These are phyloP conservation scores for Nicotiana sylvestris DNA, from an alignment of 257 asterid genomes.

Conservation along the genomic window DNA sequence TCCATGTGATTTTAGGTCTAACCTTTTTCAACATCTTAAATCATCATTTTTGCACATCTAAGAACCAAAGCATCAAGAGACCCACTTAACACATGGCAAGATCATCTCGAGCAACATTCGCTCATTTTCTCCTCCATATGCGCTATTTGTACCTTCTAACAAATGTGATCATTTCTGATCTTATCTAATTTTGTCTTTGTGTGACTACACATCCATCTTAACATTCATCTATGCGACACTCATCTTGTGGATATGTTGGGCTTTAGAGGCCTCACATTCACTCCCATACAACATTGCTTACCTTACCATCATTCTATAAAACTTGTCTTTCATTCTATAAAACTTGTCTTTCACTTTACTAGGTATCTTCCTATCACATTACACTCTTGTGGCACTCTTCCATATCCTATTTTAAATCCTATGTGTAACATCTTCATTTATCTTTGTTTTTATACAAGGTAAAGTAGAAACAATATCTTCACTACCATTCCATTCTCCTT, in stretches of 20 bases:
- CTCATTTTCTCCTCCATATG: neutral
- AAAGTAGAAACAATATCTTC: neutral
- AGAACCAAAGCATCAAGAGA: neutral
- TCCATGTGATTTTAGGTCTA: neutral
- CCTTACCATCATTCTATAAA: neutral
- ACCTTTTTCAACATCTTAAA: neutral
- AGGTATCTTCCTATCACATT: neutral
- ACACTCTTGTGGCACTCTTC: neutral
- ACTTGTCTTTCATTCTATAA: neutral
- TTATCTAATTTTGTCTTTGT: neutral
- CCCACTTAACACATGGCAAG: neutral
- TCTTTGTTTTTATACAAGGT: too few relatives aligned
- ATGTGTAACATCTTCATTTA: too few relatives aligned
- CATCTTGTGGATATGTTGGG: neutral
- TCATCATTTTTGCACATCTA: neutral
- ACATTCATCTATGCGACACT: neutral
- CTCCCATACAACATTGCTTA: neutral
- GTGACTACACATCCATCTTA: neutral
- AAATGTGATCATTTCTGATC: neutral
- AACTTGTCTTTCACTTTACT: neutral
- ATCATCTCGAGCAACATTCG: neutral
- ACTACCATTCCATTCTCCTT: neutral
- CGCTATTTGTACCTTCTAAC: neutral
- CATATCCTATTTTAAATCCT: neutral
- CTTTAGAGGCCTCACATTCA: neutral